Percentiles rank a stretch among this genome's conserved stretches.
Evolutionary conservation across 495 filamentous ascomycete species (phyloP).

Genomic region (Aspergillus nanangensis): DNA sequence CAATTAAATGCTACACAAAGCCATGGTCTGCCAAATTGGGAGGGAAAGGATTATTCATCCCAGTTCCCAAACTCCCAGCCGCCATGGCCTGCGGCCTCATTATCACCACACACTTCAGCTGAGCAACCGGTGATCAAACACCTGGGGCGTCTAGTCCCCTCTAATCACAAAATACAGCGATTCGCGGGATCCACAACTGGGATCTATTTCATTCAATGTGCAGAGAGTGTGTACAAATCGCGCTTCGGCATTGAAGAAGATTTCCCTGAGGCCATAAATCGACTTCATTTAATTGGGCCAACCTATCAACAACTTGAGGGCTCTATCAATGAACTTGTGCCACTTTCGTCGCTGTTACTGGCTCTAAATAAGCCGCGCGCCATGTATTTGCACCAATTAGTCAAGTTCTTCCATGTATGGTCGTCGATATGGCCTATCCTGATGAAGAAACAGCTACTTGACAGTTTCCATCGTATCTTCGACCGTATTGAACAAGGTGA

Average conservation of each 20-base stretch:
- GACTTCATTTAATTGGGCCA: constrained; percentile 3
- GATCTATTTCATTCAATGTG: constrained; percentile 9
- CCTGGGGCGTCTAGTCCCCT: constrained; percentile 11
- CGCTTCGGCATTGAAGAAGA: background rate
- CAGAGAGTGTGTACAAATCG: constrained; percentile 6
- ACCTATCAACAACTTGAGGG: background rate
- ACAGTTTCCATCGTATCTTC: too few species aligned
- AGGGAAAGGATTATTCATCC: background rate
- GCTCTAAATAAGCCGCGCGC: background rate
- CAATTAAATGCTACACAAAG: too few species aligned
- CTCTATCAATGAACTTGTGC: too few species aligned
- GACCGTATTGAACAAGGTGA: too few species aligned
- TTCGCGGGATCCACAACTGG: constrained; percentile 15
- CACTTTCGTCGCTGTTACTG: background rate
- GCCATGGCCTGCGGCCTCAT: background rate
- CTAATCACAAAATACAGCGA: background rate
- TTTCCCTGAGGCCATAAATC: constrained; percentile 10
- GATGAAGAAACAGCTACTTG: too few species aligned
- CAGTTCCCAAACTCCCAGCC: background rate
- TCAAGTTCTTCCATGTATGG: too few species aligned
- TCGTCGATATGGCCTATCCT: too few species aligned
- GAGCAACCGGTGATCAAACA: constrained; percentile 7
- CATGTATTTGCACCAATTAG: too few species aligned
- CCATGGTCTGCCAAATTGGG: too few species aligned
- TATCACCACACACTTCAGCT: background rate